Conservation (phyloP, 257 asterid genomes). For the Gynochthodes officinalis region DNA sequence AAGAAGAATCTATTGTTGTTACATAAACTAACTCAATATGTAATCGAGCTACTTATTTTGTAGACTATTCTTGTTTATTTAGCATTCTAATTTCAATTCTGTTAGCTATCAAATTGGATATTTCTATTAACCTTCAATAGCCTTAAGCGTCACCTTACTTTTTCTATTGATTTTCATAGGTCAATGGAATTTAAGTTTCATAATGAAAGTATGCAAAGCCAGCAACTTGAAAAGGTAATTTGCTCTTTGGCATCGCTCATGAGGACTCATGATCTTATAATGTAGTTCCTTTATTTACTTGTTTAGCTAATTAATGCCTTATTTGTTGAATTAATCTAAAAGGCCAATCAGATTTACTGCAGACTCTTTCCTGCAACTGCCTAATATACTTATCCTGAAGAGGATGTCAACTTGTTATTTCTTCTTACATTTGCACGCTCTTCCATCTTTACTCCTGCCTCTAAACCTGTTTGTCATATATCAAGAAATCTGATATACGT, state of each 20-base stretch:
- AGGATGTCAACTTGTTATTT: not conserved
- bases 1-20: not conserved
- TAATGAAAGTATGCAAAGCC: constrained; percentile 36
- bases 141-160: constrained; percentile 19
- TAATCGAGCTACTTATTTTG: not conserved
- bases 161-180: constrained; percentile 39
- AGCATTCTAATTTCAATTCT: constrained; percentile 13
- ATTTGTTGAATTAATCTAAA: not conserved
- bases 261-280: not conserved
- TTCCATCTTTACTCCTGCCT: not conserved
- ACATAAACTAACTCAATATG: not conserved
- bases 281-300: not conserved
- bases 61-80: not conserved
- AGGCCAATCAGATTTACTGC: not conserved
- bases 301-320: not conserved
- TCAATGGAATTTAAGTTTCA: constrained; percentile 49
- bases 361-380: not conserved
- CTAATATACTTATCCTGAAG: not conserved
- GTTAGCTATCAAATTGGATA: not conserved
- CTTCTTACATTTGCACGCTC: not conserved
- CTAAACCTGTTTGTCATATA: not conserved
- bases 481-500: not conserved
- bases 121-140: not conserved
- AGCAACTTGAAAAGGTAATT: constrained; percentile 72
- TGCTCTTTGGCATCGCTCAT: not conserved